phyloP scores from a whole-genome alignment of 2,329 filamentous ascomycete genomes.

The Colletotrichum euphorbiae region DNA sequence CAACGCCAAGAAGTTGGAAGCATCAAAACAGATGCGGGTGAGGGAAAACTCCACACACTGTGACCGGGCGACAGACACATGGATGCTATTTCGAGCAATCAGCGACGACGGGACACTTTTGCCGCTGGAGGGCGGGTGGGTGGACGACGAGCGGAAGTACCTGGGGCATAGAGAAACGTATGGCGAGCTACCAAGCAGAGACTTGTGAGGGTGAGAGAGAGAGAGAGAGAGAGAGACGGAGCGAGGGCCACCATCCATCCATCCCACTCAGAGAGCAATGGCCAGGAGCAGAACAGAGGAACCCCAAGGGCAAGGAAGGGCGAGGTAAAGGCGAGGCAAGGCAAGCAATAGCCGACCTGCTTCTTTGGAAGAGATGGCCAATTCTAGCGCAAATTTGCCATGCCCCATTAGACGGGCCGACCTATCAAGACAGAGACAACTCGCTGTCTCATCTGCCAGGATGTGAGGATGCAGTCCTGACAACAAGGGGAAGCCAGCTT shows the following conservation, averaged over 20 bases:
- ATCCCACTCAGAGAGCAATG: too few relatives aligned
- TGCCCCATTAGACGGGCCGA: constrained; percentile 39
- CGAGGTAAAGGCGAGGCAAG: constrained; percentile 14
- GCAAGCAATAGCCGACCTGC: constrained; percentile 28
- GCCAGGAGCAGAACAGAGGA: background rate
- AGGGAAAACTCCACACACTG: constrained; percentile 40
- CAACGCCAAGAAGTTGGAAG: constrained; percentile 41
- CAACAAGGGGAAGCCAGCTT: constrained; percentile 40
- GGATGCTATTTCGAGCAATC: constrained; percentile 38
- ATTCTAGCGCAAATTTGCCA: constrained; percentile 39
- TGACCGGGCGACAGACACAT: constrained; percentile 34
- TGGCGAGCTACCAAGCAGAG: background rate
- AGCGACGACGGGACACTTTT: constrained; percentile 29
- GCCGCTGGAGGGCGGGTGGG: constrained; percentile 7
- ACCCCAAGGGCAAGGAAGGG: constrained; percentile 9
- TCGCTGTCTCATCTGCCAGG: constrained; percentile 40
- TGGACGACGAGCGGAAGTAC: background rate
- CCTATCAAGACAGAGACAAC: constrained; percentile 40
- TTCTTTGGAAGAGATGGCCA: constrained; percentile 32
- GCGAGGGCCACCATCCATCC: background rate
- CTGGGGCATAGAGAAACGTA: background rate
- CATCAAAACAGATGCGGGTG: constrained; percentile 40
- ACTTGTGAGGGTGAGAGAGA: background rate
- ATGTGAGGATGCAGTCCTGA: constrained; percentile 36
- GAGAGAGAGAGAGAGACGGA: background rate